Percentiles rank a stretch among this genome's conserved stretches.
phyloP scores from a whole-genome alignment of 2,329 filamentous ascomycete species.

The Cercospora nicotianae region DNA sequence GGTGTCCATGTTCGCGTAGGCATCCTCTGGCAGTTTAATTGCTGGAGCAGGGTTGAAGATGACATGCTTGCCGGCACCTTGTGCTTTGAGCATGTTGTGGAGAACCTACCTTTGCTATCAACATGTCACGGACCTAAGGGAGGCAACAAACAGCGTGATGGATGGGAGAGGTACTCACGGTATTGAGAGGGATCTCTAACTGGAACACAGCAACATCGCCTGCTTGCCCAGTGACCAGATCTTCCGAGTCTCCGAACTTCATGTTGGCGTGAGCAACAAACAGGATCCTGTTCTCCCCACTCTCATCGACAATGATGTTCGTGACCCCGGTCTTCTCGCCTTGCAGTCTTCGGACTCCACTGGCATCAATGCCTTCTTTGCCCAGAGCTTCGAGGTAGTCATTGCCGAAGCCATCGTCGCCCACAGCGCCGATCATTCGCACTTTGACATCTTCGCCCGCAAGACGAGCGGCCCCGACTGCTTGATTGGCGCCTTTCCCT shows the following conservation, averaged over 20 bases:
- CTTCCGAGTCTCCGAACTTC: constrained; percentile 35
- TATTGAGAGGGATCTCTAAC: constrained; percentile 47
- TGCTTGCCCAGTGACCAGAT: constrained; percentile 16
- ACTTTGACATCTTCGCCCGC: constrained; percentile 42
- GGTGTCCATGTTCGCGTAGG: constrained; percentile 69
- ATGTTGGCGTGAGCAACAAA: constrained; percentile 51
- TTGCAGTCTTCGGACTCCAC: constrained; percentile 42
- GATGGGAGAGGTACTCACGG: constrained; percentile 34
- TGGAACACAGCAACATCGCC: constrained; percentile 49
- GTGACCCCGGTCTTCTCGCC: constrained; percentile 51
- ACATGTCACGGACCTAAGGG: constrained; percentile 9
- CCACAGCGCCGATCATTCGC: constrained; percentile 53
- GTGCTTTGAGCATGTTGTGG: constrained; percentile 36
- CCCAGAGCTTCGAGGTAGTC: constrained; percentile 45
- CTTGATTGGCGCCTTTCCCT: constrained; percentile 95
- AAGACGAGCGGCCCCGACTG: constrained; percentile 53
- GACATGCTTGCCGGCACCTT: constrained; percentile 48
- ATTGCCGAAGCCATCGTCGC: constrained; percentile 46
- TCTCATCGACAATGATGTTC: constrained; percentile 50
- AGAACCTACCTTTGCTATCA: constrained; percentile 27
- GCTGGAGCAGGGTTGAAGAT: constrained; percentile 83
- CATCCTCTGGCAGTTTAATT: constrained; percentile 63
- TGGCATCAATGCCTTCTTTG: constrained; percentile 47
- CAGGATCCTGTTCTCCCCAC: constrained; percentile 52
- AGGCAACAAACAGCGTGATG: neutral